These are phyloP conservation scores for Decorospora gaudefroyi DNA, from an alignment of 2,329 filamentous ascomycete species.

Conservation along the genomic window DNA sequence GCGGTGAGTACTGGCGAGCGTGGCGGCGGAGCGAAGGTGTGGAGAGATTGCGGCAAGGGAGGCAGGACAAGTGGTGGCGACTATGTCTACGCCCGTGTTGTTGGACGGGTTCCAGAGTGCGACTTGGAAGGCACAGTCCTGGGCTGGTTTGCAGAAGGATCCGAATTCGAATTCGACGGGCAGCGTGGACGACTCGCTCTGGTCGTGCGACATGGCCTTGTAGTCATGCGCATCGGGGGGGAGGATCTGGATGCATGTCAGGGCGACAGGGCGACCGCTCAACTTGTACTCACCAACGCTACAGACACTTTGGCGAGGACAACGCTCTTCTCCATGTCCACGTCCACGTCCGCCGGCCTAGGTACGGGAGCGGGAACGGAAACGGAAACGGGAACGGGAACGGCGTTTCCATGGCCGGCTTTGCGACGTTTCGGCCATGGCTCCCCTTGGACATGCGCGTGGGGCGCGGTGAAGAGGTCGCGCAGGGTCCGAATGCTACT, in stretches of 20 bases:
- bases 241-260: conserved; percentile 15
- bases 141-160: conserved; percentile 18
- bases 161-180: conserved; percentile 31
- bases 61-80: conserved; percentile 22
- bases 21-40: conserved; percentile 29
- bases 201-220: background rate
- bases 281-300: conserved; percentile 30
- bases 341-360: conserved; percentile 14
- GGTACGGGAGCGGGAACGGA: too few species aligned
- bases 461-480: conserved; percentile 22
- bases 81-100: conserved; percentile 22
- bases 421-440: conserved; percentile 40
- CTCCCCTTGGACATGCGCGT: conserved; percentile 10
- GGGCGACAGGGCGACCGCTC: background rate
- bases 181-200: conserved; percentile 2
- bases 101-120: conserved; percentile 24
- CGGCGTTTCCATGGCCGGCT: conserved; percentile 14
- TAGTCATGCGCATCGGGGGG: conserved; percentile 2
- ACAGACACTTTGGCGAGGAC: conserved; percentile 36
- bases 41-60: conserved; percentile 25
- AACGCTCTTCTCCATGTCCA: conserved; percentile 29
- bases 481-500: conserved; percentile 18
- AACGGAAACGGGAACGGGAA: too few species aligned
- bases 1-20: conserved; percentile 22
- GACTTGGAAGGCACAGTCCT: conserved; percentile 18